A percentile compares a stretch with the other conserved stretches of the same genome.
These are phyloP conservation scores for Opeltia flavorubescens DNA, from an alignment of 495 filamentous ascomycete genomes.

Conservation along the genomic window DNA sequence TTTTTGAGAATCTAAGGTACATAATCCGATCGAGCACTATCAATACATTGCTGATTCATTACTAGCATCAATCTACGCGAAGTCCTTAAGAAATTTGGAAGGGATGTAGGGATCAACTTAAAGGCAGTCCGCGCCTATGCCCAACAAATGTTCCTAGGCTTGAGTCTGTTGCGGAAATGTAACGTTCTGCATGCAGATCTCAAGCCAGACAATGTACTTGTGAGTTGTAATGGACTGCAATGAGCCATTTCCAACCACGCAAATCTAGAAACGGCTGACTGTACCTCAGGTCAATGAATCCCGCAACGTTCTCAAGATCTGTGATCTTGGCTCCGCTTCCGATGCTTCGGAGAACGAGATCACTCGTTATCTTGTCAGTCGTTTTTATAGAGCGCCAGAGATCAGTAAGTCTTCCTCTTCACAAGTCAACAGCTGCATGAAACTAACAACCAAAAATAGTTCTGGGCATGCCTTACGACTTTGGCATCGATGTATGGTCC, in stretches of 20 bases:
- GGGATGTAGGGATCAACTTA: slow-evolving; percentile 79
- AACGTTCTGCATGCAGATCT: slow-evolving; percentile 90
- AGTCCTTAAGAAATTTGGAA: slow-evolving; percentile 93
- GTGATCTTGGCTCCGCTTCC: slow-evolving; percentile 87
- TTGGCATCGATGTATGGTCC: slow-evolving; percentile 92
- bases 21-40: neutral
- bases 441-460: slow-evolving; percentile 23
- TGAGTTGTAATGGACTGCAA: slow-evolving; percentile 23
- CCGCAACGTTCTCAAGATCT: slow-evolving; percentile 79
- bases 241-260: neutral
- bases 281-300: slow-evolving; percentile 54
- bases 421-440: neutral
- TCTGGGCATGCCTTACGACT: slow-evolving; percentile 86
- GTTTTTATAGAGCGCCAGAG: slow-evolving; percentile 94
- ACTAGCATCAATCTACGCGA: slow-evolving; percentile 76
- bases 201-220: slow-evolving; percentile 93
- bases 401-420: slow-evolving; percentile 39
- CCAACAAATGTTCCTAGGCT: slow-evolving; percentile 82
- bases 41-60: slow-evolving; percentile 1
- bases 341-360: slow-evolving; percentile 82
- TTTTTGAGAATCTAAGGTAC: slow-evolving; percentile 75
- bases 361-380: slow-evolving; percentile 84
- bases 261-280: neutral
- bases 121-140: slow-evolving; percentile 77
- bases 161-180: slow-evolving; percentile 75